Base-by-base conservation (phyloP, 2,329 filamentous ascomycete species). In the Alternaria panax region DNA sequence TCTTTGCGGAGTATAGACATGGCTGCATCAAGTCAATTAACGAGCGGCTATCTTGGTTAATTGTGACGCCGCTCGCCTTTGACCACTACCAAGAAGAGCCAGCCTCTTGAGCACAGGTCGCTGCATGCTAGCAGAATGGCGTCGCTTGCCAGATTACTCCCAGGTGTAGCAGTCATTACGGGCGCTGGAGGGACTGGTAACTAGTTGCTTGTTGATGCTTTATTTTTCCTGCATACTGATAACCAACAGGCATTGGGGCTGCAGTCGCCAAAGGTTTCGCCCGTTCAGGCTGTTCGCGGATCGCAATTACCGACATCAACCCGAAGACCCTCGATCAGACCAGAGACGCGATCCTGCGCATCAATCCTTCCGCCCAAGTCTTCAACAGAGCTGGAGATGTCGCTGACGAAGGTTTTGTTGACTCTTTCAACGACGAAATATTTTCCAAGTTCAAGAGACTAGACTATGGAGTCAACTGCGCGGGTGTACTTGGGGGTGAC, bases 401-500 rank as follows among this genome's bases (percentile, higher is more conserved):
- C 20, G 76, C 84, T 0, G 78, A 84, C 24, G 80, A 84, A 43
- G 51, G 51, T 0, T 86, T 79, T 79, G 2, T 80, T 80, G 38
- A 81, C 80, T 51, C 59, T 36, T 24, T 86, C 83, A 59, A 73
- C 74, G 22, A 69, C 34, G 72, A 77, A 1, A 69, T 77, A 0
- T 69, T 71, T 5, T 62, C 64, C 0, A 62, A 58, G 1, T 84
- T 85, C 57, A 72, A 73, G 0, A 81, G 85, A 7, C 69, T 88
- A 4, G 85, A 88, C 66, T 88, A 87, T 67, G 81, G 81, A 0
- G 75, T 87, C 7, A 85, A 84, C 57, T 86, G 85, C 52, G 86
- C 85, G 0, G 86, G 86, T 0, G 79, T 87, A 4, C 67, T 84
- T 4, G 81, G 82, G 5, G 71, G 75, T 5, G 71, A 77, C 7